phyloP scores from a whole-genome alignment of 192 early-diverging fungal species.

The Coemansia sp. region DNA sequence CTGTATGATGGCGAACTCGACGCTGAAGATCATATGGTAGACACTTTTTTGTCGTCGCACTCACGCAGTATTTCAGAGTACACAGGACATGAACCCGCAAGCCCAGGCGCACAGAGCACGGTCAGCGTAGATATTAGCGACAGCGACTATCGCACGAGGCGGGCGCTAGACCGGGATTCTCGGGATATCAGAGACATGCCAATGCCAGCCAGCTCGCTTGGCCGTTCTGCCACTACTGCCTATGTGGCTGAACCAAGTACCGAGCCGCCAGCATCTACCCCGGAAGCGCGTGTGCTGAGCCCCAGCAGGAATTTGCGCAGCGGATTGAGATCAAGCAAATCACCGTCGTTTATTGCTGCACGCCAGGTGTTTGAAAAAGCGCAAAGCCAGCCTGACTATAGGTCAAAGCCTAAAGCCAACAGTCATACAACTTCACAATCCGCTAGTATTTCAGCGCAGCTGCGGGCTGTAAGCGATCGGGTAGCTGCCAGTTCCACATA shows the following conservation, averaged over 20 bases:
- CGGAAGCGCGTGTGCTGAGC: not conserved
- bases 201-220: constrained; percentile 4
- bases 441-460: not conserved
- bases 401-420: not conserved
- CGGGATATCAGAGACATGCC: constrained; percentile 6
- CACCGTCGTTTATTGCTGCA: constrained; percentile 17
- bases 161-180: constrained; percentile 18
- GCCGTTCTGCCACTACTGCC: not conserved
- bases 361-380: constrained; percentile 15
- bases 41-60: constrained; percentile 32
- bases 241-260: not conserved
- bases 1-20: constrained; percentile 24
- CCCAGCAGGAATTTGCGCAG: not conserved
- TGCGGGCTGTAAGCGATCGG: not conserved
- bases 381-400: not conserved
- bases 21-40: constrained; percentile 29
- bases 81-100: constrained; percentile 6
- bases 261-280: not conserved
- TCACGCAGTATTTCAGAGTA: constrained; percentile 41
- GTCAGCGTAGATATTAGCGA: constrained; percentile 44
- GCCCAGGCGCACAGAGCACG: constrained; percentile 35
- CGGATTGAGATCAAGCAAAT: not conserved
- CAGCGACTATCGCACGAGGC: constrained; percentile 41
- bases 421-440: not conserved
- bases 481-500: not conserved